A percentile compares a stretch with the other conserved stretches of the same genome.
phyloP scores from a whole-genome alignment of 2,329 filamentous ascomycete genomes.

The Diaporthe vexans region DNA sequence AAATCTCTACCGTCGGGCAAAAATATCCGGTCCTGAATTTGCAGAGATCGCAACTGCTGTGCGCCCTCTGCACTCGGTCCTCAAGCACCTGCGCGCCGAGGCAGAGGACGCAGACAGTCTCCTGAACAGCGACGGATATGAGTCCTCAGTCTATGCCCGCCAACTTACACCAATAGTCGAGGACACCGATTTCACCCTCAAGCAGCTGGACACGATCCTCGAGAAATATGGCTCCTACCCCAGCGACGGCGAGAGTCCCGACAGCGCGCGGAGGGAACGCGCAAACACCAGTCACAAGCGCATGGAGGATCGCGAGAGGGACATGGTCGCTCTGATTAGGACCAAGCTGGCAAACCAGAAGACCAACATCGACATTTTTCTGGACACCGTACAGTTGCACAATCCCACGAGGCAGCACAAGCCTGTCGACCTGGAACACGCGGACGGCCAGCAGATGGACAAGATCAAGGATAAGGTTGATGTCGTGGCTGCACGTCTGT shows the following conservation, averaged over 20 bases:
- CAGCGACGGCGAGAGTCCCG: slow-evolving; percentile 42
- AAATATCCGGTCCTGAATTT: slow-evolving; percentile 63
- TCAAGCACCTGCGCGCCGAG: slow-evolving; percentile 71
- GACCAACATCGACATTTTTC: slow-evolving; percentile 66
- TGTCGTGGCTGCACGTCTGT: slow-evolving; percentile 66
- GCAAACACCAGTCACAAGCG: slow-evolving; percentile 48
- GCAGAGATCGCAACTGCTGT: slow-evolving; percentile 64
- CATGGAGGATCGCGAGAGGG: slow-evolving; percentile 54
- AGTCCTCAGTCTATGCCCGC: slow-evolving; percentile 59
- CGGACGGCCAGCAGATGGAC: slow-evolving; percentile 61
- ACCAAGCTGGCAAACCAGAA: slow-evolving; percentile 66
- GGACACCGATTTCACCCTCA: slow-evolving; percentile 68
- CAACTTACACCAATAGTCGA: slow-evolving; percentile 67
- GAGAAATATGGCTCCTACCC: slow-evolving; percentile 56
- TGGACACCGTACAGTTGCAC: slow-evolving; percentile 70
- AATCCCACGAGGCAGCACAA: slow-evolving; percentile 57
- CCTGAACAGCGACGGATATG: slow-evolving; percentile 57
- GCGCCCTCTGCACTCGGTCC: slow-evolving; percentile 66
- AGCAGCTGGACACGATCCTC: slow-evolving; percentile 67
- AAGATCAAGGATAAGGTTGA: slow-evolving; percentile 73
- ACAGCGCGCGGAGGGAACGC: slow-evolving; percentile 43
- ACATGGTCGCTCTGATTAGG: slow-evolving; percentile 58
- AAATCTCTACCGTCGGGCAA: slow-evolving; percentile 67
- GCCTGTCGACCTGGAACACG: slow-evolving; percentile 49
- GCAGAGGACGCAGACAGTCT: slow-evolving; percentile 69